phyloP scores from a whole-genome alignment of 2,329 filamentous ascomycete genomes.

The Lithohypha guttulata region DNA sequence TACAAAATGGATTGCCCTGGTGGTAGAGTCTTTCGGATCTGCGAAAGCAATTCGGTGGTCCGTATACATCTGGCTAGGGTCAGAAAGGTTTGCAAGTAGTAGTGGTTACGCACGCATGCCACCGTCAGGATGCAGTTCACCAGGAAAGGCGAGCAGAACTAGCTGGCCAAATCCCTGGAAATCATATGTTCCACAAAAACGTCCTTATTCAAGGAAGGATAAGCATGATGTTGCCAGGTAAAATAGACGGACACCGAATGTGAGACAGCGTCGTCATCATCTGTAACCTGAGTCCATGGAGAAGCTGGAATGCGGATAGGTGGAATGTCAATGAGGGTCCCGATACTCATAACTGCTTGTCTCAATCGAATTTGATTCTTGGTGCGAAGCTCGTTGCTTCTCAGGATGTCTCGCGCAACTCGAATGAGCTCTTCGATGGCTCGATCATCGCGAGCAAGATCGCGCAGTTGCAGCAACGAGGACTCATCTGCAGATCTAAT shows the following conservation, averaged over 20 bases:
- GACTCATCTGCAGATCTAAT: neutral
- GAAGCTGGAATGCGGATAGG: slow-evolving; percentile 22
- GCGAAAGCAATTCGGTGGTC: neutral
- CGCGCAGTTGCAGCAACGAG: neutral
- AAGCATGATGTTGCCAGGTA: slow-evolving; percentile 25
- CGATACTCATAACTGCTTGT: neutral
- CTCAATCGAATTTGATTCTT: too few species aligned
- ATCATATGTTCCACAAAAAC: slow-evolving; percentile 28
- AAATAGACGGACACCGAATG: slow-evolving; percentile 27
- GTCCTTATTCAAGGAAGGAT: slow-evolving; percentile 25
- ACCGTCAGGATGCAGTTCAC: slow-evolving; percentile 22
- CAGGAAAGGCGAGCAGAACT: slow-evolving; percentile 26
- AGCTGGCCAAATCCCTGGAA: slow-evolving; percentile 20
- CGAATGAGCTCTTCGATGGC: neutral
- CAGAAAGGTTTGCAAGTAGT: neutral
- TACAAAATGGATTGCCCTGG: neutral
- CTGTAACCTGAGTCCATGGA: slow-evolving; percentile 27
- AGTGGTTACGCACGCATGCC: slow-evolving; percentile 23
- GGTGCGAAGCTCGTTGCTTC: neutral
- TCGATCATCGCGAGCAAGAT: neutral
- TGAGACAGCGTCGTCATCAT: slow-evolving; percentile 25
- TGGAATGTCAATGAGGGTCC: slow-evolving; percentile 20
- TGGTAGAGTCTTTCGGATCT: neutral
- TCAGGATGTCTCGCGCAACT: neutral
- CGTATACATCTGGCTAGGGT: neutral